A percentile compares a stretch with the other conserved stretches of the same genome.
Evolutionary conservation across 768 basidiomycete species (phyloP).

Genomic region (Melanogaster broomeanus): DNA sequence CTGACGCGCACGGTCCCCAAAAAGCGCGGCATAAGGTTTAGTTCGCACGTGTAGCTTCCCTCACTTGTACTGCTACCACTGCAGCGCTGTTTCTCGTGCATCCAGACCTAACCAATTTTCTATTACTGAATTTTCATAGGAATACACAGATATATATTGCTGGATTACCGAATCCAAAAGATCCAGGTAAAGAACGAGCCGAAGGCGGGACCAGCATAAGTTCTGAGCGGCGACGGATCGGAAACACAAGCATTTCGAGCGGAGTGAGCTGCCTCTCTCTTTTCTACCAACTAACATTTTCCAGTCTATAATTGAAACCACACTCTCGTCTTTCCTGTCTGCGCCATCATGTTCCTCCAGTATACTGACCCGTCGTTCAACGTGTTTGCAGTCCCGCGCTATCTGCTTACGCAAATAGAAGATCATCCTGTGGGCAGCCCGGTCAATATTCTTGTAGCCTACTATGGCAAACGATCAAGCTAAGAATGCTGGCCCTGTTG

Average conservation of each 20-base stretch:
- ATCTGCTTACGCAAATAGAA: constrained; percentile 34
- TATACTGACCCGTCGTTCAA: constrained; percentile 10
- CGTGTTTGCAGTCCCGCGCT: constrained; percentile 30
- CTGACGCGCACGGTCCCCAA: constrained; percentile 27
- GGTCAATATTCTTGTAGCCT: constrained; percentile 28
- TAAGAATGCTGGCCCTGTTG: constrained; percentile 35
- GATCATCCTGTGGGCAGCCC: constrained; percentile 21
- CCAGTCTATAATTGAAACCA: neutral
- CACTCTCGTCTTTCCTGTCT: constrained; percentile 3
- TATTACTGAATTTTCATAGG: constrained; percentile 10
- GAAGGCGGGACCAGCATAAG: constrained; percentile 15
- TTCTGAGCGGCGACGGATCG: constrained; percentile 41
- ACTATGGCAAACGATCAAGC: constrained; percentile 34
- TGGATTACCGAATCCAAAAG: constrained; percentile 9
- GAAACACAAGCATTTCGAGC: constrained; percentile 39
- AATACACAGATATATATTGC: constrained; percentile 2
- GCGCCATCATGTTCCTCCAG: neutral
- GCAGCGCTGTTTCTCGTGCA: constrained; percentile 10
- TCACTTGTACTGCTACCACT: constrained; percentile 31
- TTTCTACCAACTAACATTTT: constrained; percentile 1
- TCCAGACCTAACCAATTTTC: constrained; percentile 5
- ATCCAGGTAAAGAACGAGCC: constrained; percentile 8
- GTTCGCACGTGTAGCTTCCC: constrained; percentile 35
- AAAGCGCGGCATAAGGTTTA: constrained; percentile 30
- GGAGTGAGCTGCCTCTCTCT: constrained; percentile 31